Evolutionary conservation across 805 yeast species (phyloP), one percentile per base, ranked within the genome.

Genomic region (Schizosaccharomyces japonicus): DNA sequence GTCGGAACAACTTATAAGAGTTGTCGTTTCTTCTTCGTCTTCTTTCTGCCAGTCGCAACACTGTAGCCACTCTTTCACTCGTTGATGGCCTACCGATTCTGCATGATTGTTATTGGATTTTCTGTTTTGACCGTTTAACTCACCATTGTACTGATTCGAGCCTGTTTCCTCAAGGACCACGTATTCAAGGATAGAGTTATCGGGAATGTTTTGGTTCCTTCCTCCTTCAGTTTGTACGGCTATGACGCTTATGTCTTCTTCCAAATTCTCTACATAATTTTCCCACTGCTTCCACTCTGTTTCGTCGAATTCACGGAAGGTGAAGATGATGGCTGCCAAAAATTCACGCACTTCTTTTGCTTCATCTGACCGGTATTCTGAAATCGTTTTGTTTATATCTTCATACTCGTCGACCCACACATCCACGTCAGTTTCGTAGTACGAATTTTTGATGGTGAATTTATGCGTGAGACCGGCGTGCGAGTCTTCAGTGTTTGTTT

Each of bases 1-100:
- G n/a, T n/a, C n/a, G n/a, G n/a, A n/a, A n/a, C n/a, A n/a, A n/a
- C n/a, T n/a, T n/a, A n/a, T n/a, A n/a, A n/a, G n/a, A n/a, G n/a
- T n/a, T n/a, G n/a, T n/a, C n/a, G n/a, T n/a, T n/a, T n/a, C n/a
- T n/a, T n/a, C n/a, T n/a, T n/a, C n/a, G n/a, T n/a, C n/a, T n/a
- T n/a, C n/a, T n/a, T n/a, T n/a, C n/a, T 36, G 15, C 42, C 42
- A 36, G 17, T 36, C 42, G 42, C 42, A 36, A 10, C 42, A 36
- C 17, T 36, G 13, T 25, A 36, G 23, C 17, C 17, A 4, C 8
- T 36, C 42, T 11, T 13, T 5, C 4, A 36, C 42, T 7, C 42
- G 42, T 6, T 36, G 27, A 17, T 19, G 27, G 6, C 42, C 42
- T 19, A 36, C 5, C n/a, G 6, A 19, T 23, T 36, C 42, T 36